Evolutionary conservation across 164 flowering plant species (phyloP), one percentile per base, ranked within the genome.

Genomic region (Umbellularia californica): DNA sequence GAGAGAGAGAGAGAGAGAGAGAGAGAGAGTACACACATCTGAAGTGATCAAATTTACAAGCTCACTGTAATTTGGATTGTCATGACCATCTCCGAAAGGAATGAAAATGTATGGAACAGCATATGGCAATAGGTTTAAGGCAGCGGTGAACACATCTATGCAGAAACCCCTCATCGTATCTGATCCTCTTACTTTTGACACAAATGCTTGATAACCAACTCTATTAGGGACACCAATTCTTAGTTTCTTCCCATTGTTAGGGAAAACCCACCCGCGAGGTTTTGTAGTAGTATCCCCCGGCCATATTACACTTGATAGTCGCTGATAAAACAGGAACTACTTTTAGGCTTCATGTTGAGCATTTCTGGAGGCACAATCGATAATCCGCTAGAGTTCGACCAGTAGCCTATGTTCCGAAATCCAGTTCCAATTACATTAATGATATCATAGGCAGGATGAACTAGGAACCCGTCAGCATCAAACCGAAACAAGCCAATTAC

Each of bases 181-280:
- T 52, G 86, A 83, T 33, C 87, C 89, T 51, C 77, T 83, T n/a
- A 79, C 86, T 79, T 68, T 76, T 7, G 92, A 77, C 12, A 88
- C 95, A 79, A 89, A 92, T 62, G 87, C 90, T 51, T 58, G 70
- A 69, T 62, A 92, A 77, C 92, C 79, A 65, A 81, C 88, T 55
- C 95, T 88, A 71, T 23, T 65, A 1, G 97, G 97, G 47, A 89
- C 91, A 50, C 92, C 95, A 65, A 92, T 85, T 74, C 75, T 81
- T 82, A 92, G 72, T 64, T 72, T 79, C 70, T 81, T 86, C 47
- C 92, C 97, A 74, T 84, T 84, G 78, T 85, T 87, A 25, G 91
- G 88, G 68, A 90, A 89, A 17, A 83, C 93, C 97, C 95, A 92
- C 30, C 97, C 97, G 35, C 93, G 95, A 64, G 97, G 97, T 72